Evolutionary conservation across 306 rosid genomes (phyloP).

Genomic region (Ochetophila trinervis): DNA sequence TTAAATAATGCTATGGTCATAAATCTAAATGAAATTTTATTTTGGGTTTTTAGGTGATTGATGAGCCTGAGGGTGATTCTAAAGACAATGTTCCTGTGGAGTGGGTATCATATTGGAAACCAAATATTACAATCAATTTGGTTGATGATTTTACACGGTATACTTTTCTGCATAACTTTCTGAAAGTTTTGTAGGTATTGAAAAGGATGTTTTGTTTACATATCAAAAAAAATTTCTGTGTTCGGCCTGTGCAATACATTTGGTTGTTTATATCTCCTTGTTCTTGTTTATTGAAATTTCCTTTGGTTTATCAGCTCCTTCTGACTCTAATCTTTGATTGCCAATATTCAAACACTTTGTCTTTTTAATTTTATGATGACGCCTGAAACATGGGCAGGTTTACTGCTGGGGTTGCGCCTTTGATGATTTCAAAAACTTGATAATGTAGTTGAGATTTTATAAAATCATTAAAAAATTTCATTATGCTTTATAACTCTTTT

Average conservation of each 20-base stretch:
- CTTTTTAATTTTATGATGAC: no score
- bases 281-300: neutral
- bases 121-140: slow-evolving; percentile 85
- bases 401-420: no score
- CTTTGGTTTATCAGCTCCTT: no score
- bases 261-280: neutral
- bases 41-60: slow-evolving; percentile 51
- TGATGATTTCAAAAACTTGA: no score
- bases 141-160: slow-evolving; percentile 90
- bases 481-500: no score
- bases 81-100: slow-evolving; percentile 64
- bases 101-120: slow-evolving; percentile 87
- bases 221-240: neutral
- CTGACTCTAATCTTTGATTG: no score
- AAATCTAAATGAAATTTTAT: slow-evolving; percentile 23
- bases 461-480: no score
- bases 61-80: slow-evolving; percentile 56
- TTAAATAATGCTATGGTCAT: slow-evolving; percentile 7
- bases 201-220: neutral
- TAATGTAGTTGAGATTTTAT: no score
- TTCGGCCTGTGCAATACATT: neutral
- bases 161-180: slow-evolving; percentile 15
- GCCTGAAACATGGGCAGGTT: no score
- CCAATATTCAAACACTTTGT: no score
- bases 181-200: no score